A percentile compares a stretch with the other conserved stretches of the same genome.
phyloP scores from a whole-genome alignment of 1,139 yeast species.

The Pneumocystis carinii region DNA sequence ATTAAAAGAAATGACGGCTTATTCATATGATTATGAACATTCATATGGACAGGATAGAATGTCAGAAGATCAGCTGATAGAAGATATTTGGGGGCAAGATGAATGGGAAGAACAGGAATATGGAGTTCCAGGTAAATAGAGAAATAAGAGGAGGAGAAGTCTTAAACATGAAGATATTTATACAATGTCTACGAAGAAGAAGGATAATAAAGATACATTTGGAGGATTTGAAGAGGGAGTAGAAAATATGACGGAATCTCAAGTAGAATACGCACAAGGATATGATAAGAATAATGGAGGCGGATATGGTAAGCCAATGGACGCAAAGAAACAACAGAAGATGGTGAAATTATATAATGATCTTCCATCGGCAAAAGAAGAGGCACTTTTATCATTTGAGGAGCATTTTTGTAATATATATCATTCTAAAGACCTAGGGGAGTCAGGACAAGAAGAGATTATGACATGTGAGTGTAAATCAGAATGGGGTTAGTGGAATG shows the following conservation, averaged over 20 bases:
- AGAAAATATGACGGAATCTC: background rate
- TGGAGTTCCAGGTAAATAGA: background rate
- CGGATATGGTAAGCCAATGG: background rate
- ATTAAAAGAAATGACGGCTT: background rate
- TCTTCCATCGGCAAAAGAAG: constrained; percentile 48
- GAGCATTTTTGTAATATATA: constrained; percentile 48
- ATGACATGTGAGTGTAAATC: constrained; percentile 84
- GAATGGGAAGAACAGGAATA: background rate
- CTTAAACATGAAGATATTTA: background rate
- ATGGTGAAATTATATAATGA: constrained; percentile 28
- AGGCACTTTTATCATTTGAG: constrained; percentile 47
- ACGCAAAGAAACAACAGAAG: background rate
- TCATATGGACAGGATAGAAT: background rate
- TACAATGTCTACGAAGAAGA: background rate
- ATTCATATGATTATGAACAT: background rate
- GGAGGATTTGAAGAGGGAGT: background rate
- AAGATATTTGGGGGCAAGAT: background rate
- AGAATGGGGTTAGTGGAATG: constrained; percentile 26
- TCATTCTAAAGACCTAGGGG: constrained; percentile 43
- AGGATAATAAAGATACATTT: background rate
- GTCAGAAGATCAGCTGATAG: background rate
- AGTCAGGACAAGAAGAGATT: constrained; percentile 52
- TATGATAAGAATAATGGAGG: background rate
- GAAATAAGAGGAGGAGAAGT: background rate
- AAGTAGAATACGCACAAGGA: background rate